Evolutionary conservation across 1,284 basidiomycete genomes (phyloP).

Genomic region (Boletellus sp.): DNA sequence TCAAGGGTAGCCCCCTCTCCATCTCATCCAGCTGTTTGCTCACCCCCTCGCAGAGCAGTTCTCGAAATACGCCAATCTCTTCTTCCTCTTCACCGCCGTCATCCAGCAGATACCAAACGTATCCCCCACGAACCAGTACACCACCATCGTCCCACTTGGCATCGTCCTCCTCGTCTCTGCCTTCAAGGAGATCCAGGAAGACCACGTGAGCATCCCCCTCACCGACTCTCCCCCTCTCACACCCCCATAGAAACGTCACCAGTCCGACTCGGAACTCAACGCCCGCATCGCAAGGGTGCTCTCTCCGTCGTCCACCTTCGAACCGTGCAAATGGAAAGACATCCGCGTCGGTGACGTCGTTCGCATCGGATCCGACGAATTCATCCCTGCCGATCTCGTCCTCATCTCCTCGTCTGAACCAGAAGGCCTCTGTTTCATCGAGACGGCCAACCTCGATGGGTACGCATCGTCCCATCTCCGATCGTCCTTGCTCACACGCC

Average conservation of each 20-base stretch:
- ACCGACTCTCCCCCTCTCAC: neutral
- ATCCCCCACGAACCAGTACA: slow-evolving; percentile 94
- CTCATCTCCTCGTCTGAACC: slow-evolving; percentile 89
- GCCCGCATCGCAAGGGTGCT: slow-evolving; percentile 81
- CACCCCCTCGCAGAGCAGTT: slow-evolving; percentile 75
- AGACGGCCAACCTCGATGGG: slow-evolving; percentile 97
- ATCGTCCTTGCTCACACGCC: neutral
- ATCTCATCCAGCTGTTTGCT: neutral
- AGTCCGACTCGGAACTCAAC: slow-evolving; percentile 92
- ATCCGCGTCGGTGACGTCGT: slow-evolving; percentile 91
- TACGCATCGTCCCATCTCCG: slow-evolving; percentile 37
- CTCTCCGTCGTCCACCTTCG: slow-evolving; percentile 62
- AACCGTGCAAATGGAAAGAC: slow-evolving; percentile 82
- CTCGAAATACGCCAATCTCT: slow-evolving; percentile 97
- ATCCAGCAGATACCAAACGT: slow-evolving; percentile 99
- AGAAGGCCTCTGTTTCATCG: slow-evolving; percentile 95
- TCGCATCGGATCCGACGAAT: slow-evolving; percentile 87
- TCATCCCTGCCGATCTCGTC: slow-evolving; percentile 94
- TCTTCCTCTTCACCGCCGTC: slow-evolving; percentile 97
- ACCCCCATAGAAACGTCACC: slow-evolving; percentile 81
- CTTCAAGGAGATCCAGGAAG: slow-evolving; percentile 95
- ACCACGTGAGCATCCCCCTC: slow-evolving; percentile 55
- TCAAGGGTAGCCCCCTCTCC: slow-evolving; percentile 61
- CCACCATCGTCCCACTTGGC: slow-evolving; percentile 90
- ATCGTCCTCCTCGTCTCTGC: slow-evolving; percentile 94